phyloP scores from a whole-genome alignment of 192 early-diverging fungal species.

The Umbelopsis sp. region DNA sequence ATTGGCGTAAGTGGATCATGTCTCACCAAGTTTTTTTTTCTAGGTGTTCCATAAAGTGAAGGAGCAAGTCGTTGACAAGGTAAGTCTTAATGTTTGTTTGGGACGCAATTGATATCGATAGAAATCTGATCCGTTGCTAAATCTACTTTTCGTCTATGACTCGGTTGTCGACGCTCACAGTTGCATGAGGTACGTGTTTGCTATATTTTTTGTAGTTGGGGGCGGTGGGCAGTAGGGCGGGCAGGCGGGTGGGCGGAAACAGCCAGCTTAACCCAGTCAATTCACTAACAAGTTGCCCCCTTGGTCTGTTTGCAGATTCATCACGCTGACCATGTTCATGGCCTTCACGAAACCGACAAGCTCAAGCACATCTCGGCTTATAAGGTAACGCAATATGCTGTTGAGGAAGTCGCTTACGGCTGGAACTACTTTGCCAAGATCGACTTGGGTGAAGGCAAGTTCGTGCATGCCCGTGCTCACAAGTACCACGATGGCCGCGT shows the following conservation, averaged over 20 bases:
- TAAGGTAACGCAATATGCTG: constrained; percentile 50
- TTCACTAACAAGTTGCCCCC: not conserved
- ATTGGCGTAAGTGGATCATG: not conserved
- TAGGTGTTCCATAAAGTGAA: constrained; percentile 47
- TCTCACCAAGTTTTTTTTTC: no score
- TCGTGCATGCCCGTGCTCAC: constrained; percentile 55
- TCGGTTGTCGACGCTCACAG: no score
- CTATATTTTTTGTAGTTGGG: no score
- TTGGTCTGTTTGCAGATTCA: constrained; percentile 27
- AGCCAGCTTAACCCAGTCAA: no score
- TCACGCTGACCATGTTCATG: constrained; percentile 46
- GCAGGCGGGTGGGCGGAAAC: no score
- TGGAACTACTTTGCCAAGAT: constrained; percentile 60
- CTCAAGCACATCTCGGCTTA: constrained; percentile 49
- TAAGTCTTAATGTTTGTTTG: constrained; percentile 2
- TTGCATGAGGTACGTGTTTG: no score
- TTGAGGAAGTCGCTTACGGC: constrained; percentile 57
- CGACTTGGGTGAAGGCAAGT: constrained; percentile 53
- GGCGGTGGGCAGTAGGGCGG: no score
- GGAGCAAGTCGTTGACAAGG: constrained; percentile 45
- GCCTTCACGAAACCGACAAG: constrained; percentile 53
- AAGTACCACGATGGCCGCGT: constrained; percentile 44
- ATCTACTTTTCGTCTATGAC: no score
- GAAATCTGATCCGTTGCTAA: no score
- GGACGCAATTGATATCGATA: no score